Base-by-base conservation (phyloP, 192 early-diverging fungal species). In the Umbelopsis sp. region DNA sequence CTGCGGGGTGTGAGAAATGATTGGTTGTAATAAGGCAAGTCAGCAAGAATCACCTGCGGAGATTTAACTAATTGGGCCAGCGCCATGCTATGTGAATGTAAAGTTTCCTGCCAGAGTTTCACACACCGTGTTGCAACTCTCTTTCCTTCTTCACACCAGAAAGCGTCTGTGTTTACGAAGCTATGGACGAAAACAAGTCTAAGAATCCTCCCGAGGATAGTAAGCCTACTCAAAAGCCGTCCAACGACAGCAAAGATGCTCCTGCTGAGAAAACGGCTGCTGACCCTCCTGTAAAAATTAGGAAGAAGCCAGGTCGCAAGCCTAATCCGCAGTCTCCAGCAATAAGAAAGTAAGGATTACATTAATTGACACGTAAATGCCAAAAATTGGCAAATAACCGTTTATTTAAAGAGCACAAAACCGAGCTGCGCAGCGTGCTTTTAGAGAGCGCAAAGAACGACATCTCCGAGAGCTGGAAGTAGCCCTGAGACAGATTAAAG, bases 371-470 rank as follows among this genome's bases (percentile, higher is more conserved):
- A 13, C 4, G 25, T 8, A 21, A 50, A n/a, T 27, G 27, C 7
- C 20, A 12, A 37, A 25, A 68, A 11, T 23, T 18, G 16, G 20
- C 46, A 2, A n/a, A 27, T 68, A 65, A 65, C 13, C 18, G 9
- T 46, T n/a, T 9, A 51, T 51, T 30, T 6, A 27, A 50, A 41
- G 50, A 20, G 47, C 55, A 3, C 55, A 61, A 15, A 61, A 61
- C 30, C 55, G 55, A 35, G 55, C 55, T 16, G 55, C 55, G 7
- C 55, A 61, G 30, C 33, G 37, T 46, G 37, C 67, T 27, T 94
- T 96, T 72, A 85, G 94, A 68, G 93, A 96, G 76, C 84, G 94
- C 64, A 93, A 92, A 70, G 89, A 94, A 72, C 84, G 86, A 61
- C 91, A 95, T 69, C 81, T 95, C 33, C 78, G 85, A 66, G 84